Percentiles rank a stretch among this genome's conserved stretches.
Conservation (phyloP, 2,329 filamentous ascomycete species). For the Cladophialophora chaetospira region DNA sequence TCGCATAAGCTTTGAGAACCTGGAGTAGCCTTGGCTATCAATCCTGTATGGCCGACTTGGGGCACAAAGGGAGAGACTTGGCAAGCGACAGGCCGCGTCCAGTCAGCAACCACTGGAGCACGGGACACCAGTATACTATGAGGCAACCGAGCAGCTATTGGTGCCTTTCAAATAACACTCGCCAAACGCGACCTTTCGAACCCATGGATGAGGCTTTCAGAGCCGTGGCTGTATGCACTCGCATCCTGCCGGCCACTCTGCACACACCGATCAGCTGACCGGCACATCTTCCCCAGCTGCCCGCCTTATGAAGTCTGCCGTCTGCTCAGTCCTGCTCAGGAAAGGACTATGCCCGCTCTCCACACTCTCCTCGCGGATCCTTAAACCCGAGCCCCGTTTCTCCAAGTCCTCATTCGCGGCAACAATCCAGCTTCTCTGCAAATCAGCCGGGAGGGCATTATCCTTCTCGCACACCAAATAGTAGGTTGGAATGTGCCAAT, state of each 20-base stretch:
- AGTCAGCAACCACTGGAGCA: too few relatives aligned
- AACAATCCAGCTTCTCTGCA: constrained; percentile 12
- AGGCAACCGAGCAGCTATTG: too few relatives aligned
- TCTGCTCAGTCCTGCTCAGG: constrained; percentile 8
- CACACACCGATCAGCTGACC: neutral
- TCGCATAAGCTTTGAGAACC: neutral
- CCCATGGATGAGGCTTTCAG: neutral
- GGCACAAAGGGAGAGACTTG: too few relatives aligned
- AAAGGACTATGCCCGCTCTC: constrained; percentile 15
- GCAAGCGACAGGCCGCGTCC: too few relatives aligned
- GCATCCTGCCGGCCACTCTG: neutral
- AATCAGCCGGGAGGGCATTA: constrained; percentile 1
- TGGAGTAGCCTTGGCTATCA: too few relatives aligned
- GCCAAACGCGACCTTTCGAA: too few relatives aligned
- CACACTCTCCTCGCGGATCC: constrained; percentile 3
- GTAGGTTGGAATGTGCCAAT: constrained; percentile 9
- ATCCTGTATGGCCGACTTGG: too few relatives aligned
- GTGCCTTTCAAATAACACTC: too few relatives aligned
- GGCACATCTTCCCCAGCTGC: constrained; percentile 5
- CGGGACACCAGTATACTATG: too few relatives aligned
- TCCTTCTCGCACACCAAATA: constrained; percentile 22
- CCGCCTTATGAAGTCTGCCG: constrained; percentile 12
- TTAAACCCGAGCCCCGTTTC: neutral
- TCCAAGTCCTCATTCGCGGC: constrained; percentile 8
- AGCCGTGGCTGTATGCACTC: neutral